Conservation (phyloP, 1,284 basidiomycete genomes). For the Naganishia liquefaciens region DNA sequence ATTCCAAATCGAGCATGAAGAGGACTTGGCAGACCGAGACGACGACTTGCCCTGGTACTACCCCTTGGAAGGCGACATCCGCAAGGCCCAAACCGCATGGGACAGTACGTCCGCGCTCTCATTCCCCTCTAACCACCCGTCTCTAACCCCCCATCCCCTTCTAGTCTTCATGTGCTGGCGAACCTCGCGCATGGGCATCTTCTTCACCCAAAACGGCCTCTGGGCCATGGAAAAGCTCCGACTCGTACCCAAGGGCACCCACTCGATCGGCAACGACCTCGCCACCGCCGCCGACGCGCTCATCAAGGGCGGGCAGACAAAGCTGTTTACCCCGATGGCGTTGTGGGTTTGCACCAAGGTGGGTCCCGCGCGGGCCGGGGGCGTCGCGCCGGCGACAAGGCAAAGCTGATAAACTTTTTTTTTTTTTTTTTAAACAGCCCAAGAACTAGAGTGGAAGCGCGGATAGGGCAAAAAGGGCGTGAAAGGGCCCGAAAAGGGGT, state of each 20-base stretch:
- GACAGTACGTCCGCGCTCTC: slow-evolving; percentile 59
- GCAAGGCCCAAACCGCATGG: slow-evolving; percentile 90
- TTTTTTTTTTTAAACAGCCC: slow-evolving; percentile 10
- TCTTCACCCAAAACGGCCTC: slow-evolving; percentile 80
- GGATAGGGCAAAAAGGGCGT: too few relatives aligned
- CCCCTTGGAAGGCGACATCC: slow-evolving; percentile 88
- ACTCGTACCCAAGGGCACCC: slow-evolving; percentile 88
- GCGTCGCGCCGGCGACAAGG: background rate
- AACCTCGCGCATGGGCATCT: slow-evolving; percentile 82
- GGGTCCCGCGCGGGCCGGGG: slow-evolving; percentile 4
- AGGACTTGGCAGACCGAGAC: slow-evolving; percentile 83
- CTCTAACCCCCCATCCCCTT: slow-evolving; percentile 1
- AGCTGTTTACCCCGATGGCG: slow-evolving; percentile 62
- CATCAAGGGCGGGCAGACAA: slow-evolving; percentile 79
- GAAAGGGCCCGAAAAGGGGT: too few relatives aligned
- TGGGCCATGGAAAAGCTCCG: slow-evolving; percentile 76
- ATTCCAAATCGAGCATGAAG: slow-evolving; percentile 85
- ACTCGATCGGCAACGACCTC: slow-evolving; percentile 83
- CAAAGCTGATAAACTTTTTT: too few relatives aligned
- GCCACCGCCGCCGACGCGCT: slow-evolving; percentile 79
- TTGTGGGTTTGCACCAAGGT: slow-evolving; percentile 48
- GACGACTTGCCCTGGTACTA: slow-evolving; percentile 93
- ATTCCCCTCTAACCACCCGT: background rate
- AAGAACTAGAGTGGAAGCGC: slow-evolving; percentile 12
- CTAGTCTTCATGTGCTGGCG: slow-evolving; percentile 75